Base-by-base conservation (phyloP, 169 alveolate genomes). In the Eimeria acervulina region DNA sequence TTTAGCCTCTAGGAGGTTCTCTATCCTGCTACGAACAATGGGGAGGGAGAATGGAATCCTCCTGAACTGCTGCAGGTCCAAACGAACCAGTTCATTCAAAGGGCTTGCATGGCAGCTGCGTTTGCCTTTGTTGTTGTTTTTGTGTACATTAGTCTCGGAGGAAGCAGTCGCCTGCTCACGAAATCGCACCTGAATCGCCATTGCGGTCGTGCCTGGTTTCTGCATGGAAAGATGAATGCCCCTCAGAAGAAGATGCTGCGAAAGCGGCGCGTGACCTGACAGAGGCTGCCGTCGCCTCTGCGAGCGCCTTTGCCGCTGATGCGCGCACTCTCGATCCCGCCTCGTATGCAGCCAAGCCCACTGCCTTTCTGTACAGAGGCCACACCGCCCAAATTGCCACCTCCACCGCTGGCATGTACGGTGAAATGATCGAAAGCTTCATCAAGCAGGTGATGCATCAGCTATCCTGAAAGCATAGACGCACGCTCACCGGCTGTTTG, bases 391-490 rank as follows among this genome's bases (percentile, higher is more conserved):
- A 97, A 42, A 89, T 97, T 74, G 97, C 97, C 66, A 97, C 99
- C 3, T 98, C 99, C 12, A 98, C 98, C 44, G 98, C 97, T 33
- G 99, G 99, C 19, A 98, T 98, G 99, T 98, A 98, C 96, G 99
- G 99, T 2, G 99, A 98, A 90, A 98, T 97, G 90, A 93, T 96
- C 40, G 97, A 96, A 42, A 95, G 97, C 74, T 95, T 98, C 59
- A 85, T 98, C 21, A 74, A 94, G 84, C 95, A 80, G 88, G 95
- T 92, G 38, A 70, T 28, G 81, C 28, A 5, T 19, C 47, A 70
- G 44, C 42, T 66, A 6, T 26, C 23, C 26, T 28, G 42, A 1
- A 15, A 33, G 23, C 81, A 31, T 33, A 70, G 47, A 13, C 23
- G 51, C 47, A 70, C 51, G 51, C 81, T 15, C 31, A 33, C 3